Evolutionary conservation across 139 green algal species (phyloP), one percentile per base, ranked within the genome.

Genomic region (Limnomonas spitsbergensis): DNA sequence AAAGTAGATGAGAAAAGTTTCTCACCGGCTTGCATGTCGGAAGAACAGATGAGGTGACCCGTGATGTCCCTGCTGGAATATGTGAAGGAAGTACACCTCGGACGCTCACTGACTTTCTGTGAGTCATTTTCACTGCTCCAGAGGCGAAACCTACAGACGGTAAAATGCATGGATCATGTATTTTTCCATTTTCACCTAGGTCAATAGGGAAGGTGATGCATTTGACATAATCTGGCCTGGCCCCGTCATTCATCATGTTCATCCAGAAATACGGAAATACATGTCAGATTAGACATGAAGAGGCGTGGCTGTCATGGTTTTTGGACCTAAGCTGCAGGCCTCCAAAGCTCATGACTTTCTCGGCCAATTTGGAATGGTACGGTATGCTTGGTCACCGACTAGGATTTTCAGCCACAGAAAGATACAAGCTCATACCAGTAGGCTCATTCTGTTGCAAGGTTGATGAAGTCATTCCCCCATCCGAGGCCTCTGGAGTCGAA

Each of bases 1-100:
- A 72, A 72, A 36, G 61, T 24, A 39, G 7, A 39, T 72, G 9
- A 34, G 29, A 72, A 34, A 72, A 39, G 61, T n/a, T 39, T 72
- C 26, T 72, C 29, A 37, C 61, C 24, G 61, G 27, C 26, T 20
- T 39, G 61, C 61, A 72, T 37, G 61, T 39, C 26, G 61, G 27
- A 39, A 34, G 27, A 34, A 72, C 61, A 20, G 61, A 34, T 24
- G 61, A 7, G 27, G 27, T 37, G 27, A 37, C 61, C 26, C 9
- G 9, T 34, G 61, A 7, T 20, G 9, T 72, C 29, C 24, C 27
- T 34, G 27, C 61, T 72, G 27, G 7, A 7, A 34, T 72, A 20
- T 20, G 26, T 37, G 61, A 7, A 34, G 61, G 7, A 34, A 36
- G 27, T 72, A 37, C 29, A 39, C 27, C 61, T 7, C 27, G 27